phyloP scores from a whole-genome alignment of 768 basidiomycete species.

The Lactifluus hygrophoroides region DNA sequence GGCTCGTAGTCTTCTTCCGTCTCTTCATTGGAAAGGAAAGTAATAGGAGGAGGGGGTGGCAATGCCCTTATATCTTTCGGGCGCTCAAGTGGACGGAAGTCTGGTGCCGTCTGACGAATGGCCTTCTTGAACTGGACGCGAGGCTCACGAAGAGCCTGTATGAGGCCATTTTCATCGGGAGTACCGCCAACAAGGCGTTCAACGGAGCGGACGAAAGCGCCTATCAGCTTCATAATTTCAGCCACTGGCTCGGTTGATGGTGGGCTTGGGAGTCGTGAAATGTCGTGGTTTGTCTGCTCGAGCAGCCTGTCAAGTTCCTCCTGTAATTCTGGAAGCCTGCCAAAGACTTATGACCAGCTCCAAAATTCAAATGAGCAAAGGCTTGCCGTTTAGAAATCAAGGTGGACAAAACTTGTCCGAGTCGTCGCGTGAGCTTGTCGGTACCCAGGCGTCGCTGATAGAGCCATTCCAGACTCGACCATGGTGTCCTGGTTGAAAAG shows the following conservation, averaged over 20 bases:
- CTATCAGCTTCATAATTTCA: constrained; percentile 41
- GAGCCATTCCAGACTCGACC: constrained; percentile 12
- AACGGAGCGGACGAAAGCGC: constrained; percentile 38
- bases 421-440: constrained; percentile 7
- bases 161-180: constrained; percentile 39
- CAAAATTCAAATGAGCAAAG: not conserved
- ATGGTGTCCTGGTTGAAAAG: constrained; percentile 6
- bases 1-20: constrained; percentile 22
- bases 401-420: constrained; percentile 6
- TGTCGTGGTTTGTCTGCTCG: constrained; percentile 25
- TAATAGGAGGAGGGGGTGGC: constrained; percentile 13
- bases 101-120: constrained; percentile 44
- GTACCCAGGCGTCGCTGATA: constrained; percentile 16
- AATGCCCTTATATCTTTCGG: not conserved
- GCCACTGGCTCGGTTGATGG: constrained; percentile 46
- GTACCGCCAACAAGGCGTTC: constrained; percentile 40
- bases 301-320: constrained; percentile 42
- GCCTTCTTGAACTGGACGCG: constrained; percentile 38
- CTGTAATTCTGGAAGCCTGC: constrained; percentile 53
- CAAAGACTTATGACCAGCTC: not conserved
- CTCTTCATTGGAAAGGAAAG: constrained; percentile 39
- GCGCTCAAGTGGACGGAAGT: constrained; percentile 42
- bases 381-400: constrained; percentile 17
- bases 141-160: constrained; percentile 43
- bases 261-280: constrained; percentile 34